These are phyloP conservation scores for Linnemannia hyalina DNA, from an alignment of 192 early-diverging fungal species.

Conservation along the genomic window DNA sequence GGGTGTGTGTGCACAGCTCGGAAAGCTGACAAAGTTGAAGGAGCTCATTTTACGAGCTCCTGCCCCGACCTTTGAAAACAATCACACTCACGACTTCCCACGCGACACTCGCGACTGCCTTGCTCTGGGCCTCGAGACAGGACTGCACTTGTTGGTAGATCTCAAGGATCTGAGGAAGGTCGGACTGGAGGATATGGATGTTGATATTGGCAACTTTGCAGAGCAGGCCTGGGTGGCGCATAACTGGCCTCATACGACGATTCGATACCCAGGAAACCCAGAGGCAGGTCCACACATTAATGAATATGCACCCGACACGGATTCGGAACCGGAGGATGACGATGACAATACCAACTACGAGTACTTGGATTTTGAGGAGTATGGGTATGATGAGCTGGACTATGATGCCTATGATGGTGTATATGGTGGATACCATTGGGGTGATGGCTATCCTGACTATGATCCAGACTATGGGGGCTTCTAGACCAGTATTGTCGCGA, in stretches of 20 bases:
- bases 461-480: too few relatives aligned
- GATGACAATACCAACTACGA: too few relatives aligned
- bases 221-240: not conserved
- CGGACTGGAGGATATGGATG: not conserved
- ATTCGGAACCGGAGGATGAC: too few relatives aligned
- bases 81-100: not conserved
- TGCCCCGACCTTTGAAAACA: not conserved
- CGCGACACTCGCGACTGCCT: not conserved
- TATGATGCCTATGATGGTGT: too few relatives aligned
- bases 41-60: not conserved
- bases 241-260: not conserved
- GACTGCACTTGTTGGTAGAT: not conserved
- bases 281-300: not conserved
- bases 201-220: not conserved
- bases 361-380: too few relatives aligned
- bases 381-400: too few relatives aligned
- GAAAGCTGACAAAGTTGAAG: not conserved
- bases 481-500: too few relatives aligned
- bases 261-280: not conserved
- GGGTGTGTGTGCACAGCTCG: not conserved
- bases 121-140: not conserved
- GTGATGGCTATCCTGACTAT: too few relatives aligned
- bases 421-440: too few relatives aligned
- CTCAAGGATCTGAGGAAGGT: not conserved
- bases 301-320: too few relatives aligned